These are phyloP conservation scores for Acer yangbiense DNA, from an alignment of 345 rosid genomes.

Conservation along the genomic window DNA sequence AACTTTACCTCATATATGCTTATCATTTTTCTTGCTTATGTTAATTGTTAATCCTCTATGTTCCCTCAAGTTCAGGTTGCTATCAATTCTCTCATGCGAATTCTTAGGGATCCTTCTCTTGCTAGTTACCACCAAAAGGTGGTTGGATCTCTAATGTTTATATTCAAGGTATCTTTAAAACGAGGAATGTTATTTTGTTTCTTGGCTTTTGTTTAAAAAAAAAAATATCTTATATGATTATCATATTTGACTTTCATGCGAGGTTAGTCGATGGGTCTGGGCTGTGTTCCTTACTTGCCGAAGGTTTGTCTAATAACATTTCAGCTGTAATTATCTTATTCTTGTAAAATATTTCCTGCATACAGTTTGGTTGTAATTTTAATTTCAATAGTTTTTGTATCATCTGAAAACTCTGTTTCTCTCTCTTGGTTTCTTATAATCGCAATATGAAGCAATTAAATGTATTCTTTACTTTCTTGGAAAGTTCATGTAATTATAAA, in stretches of 20 bases:
- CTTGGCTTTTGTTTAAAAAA: background rate
- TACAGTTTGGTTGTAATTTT: background rate
- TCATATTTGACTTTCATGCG: slow-evolving; percentile 31
- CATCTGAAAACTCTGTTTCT: slow-evolving; percentile 11
- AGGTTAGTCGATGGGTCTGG: slow-evolving; percentile 98
- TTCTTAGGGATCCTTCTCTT: slow-evolving; percentile 95
- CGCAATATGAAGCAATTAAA: background rate
- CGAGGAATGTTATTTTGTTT: slow-evolving; percentile 12
- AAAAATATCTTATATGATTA: background rate
- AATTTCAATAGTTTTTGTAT: background rate
- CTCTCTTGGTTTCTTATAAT: background rate
- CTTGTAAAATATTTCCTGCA: background rate
- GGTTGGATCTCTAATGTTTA: slow-evolving; percentile 95
- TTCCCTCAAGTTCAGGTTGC: slow-evolving; percentile 68
- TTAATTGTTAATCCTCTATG: slow-evolving; percentile 1
- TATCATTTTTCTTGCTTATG: slow-evolving; percentile 25
- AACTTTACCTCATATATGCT: slow-evolving; percentile 16
- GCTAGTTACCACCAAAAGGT: slow-evolving; percentile 96
- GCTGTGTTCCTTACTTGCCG: slow-evolving; percentile 93
- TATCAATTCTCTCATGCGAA: slow-evolving; percentile 94
- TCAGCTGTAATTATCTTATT: slow-evolving; percentile 11
- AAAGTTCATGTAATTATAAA: background rate
- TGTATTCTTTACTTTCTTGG: background rate
- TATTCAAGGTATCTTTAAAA: slow-evolving; percentile 70
- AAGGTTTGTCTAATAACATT: slow-evolving; percentile 61